These are phyloP conservation scores for Lipomyces yamanashiensis DNA, from an alignment of 805 yeast species.

Conservation along the genomic window DNA sequence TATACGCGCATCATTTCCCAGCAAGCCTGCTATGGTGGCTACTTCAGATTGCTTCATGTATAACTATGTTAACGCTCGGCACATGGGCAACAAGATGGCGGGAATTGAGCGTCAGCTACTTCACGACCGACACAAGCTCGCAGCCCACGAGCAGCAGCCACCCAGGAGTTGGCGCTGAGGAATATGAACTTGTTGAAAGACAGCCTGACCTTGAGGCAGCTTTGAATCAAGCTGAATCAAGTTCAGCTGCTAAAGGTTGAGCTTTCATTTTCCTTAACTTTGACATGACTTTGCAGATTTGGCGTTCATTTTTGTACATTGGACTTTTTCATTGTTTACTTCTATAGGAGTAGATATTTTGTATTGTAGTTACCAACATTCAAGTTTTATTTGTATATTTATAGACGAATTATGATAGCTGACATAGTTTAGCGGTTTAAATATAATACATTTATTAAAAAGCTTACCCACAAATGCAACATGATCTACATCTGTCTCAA, in stretches of 20 bases:
- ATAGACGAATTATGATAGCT: neutral
- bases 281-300: neutral
- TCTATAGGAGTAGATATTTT: neutral
- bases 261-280: neutral
- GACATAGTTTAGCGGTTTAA: neutral
- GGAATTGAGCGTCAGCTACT: slow-evolving; percentile 86
- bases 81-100: slow-evolving; percentile 92
- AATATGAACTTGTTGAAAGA: slow-evolving; percentile 22
- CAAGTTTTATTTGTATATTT: neutral
- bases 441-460: neutral
- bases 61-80: slow-evolving; percentile 75
- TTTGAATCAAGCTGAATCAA: neutral
- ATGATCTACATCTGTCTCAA: neutral
- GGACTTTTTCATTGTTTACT: neutral
- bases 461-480: neutral
- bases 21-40: slow-evolving; percentile 80
- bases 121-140: slow-evolving; percentile 42
- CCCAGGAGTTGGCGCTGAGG: slow-evolving; percentile 3
- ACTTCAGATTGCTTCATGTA: slow-evolving; percentile 69
- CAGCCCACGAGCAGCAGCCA: no score
- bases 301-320: neutral
- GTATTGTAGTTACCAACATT: neutral
- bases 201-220: slow-evolving; percentile 21
- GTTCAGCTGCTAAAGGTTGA: neutral
- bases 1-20: slow-evolving; percentile 71